Percentiles rank a stretch among this genome's conserved stretches.
phyloP scores from a whole-genome alignment of 2,329 filamentous ascomycete genomes.

The Rhynchosporium secalis region DNA sequence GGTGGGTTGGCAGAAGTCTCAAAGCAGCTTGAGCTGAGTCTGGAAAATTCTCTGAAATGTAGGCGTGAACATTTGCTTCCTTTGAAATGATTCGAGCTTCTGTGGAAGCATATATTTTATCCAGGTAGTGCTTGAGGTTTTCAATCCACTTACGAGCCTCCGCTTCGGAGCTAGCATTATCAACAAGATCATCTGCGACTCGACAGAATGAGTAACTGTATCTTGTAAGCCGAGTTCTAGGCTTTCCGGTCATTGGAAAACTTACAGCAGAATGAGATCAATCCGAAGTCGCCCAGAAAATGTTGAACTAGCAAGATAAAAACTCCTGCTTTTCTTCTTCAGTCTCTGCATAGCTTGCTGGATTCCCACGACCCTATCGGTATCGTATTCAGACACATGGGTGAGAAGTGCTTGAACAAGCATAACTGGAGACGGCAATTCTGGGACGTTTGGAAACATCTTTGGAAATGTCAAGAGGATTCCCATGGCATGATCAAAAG shows the following conservation, averaged over 20 bases:
- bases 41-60: conserved; percentile 35
- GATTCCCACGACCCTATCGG: conserved; percentile 57
- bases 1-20: conserved; percentile 56
- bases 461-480: conserved; percentile 63
- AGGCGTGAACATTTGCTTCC: conserved; percentile 23
- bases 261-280: conserved; percentile 64
- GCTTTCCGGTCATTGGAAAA: neutral
- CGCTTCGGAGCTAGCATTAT: conserved; percentile 55
- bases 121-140: conserved; percentile 58
- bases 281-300: conserved; percentile 68
- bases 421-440: conserved; percentile 49
- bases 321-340: conserved; percentile 67
- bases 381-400: conserved; percentile 53
- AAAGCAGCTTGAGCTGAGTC: conserved; percentile 48
- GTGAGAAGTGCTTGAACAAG: conserved; percentile 53
- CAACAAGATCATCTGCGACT: conserved; percentile 71
- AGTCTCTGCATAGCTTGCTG: conserved; percentile 59
- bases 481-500: conserved; percentile 68
- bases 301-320: conserved; percentile 69
- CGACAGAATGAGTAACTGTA: conserved; percentile 71
- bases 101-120: conserved; percentile 49
- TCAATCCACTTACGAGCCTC: conserved; percentile 60
- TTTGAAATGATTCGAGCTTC: conserved; percentile 33
- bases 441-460: conserved; percentile 52
- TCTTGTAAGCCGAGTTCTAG: conserved; percentile 19